Evolutionary conservation across 2,329 filamentous ascomycete species (phyloP), one percentile per base, ranked within the genome.

Genomic region (Zymoseptoria pseudotritici): DNA sequence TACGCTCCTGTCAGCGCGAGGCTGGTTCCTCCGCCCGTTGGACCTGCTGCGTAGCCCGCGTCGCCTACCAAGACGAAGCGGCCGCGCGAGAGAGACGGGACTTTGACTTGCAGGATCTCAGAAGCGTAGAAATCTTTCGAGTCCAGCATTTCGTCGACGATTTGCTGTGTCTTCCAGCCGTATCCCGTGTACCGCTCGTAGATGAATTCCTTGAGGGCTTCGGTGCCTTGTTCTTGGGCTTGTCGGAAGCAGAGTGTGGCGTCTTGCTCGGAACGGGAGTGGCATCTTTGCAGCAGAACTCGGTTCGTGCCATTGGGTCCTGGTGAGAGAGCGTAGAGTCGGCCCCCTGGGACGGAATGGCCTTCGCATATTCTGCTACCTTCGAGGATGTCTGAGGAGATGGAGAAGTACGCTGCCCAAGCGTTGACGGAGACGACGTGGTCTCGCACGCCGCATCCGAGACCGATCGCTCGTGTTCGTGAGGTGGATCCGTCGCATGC

Each of bases 401-500:
- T 71, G 8, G 75, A 71, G 64, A 77, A 82, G 62, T 72, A 81
- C 0, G 77, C 75, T 0, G 71, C 69, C 76, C 77, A 80, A 59
- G 56, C 64, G 62, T 78, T 75, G 7, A 69, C 64, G 0, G 74
- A 67, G 1, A 64, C 36, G 24, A 79, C 69, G 59, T 79, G 65
- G 55, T 78, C 74, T 53, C 74, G 71, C 1, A 75, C 69, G 46
- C 71, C 71, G 56, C 75, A 76, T 8, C 68, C 71, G 9, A 80
- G 68, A 13, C 75, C 77, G 8, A 81, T 71, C 2, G 77, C 76
- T 52, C 80, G 73, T 24, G 78, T 81, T 50, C 75, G 70, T 2
- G 80, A 82, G 1, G 73, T 77, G 10, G 77, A 69, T 1, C 80
- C 80, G 60, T 82, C 80, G 58, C 75, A 77, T 21, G 77, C 79